Evolutionary conservation across 2,329 filamentous ascomycete genomes (phyloP).

Genomic region (Claviceps paspali): DNA sequence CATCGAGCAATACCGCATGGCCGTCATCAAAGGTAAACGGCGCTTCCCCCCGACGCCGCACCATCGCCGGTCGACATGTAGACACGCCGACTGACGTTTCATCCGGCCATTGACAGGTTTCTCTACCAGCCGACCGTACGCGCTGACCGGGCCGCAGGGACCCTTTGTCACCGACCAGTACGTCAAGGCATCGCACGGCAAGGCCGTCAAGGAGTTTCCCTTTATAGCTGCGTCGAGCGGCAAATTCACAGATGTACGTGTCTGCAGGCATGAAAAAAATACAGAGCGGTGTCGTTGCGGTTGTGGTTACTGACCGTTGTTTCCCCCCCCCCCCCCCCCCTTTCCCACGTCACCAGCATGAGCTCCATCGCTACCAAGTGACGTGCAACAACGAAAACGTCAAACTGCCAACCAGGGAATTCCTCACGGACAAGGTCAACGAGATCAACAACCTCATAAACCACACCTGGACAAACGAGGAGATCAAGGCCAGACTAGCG

Average conservation of each 20-base stretch:
- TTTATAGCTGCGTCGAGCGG: constrained; percentile 85
- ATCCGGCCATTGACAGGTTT: constrained; percentile 43
- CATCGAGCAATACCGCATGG: constrained; percentile 72
- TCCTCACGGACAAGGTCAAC: constrained; percentile 55
- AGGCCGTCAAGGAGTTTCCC: constrained; percentile 69
- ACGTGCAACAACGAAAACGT: constrained; percentile 58
- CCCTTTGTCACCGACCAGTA: constrained; percentile 77
- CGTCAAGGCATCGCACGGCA: constrained; percentile 65
- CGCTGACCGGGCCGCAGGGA: constrained; percentile 63
- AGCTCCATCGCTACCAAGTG: constrained; percentile 69
- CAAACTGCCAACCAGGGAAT: constrained; percentile 56
- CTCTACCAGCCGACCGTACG: constrained; percentile 64
- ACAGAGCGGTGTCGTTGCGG: no score
- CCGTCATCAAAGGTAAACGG: constrained; percentile 76
- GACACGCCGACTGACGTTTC: background rate
- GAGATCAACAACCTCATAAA: constrained; percentile 69
- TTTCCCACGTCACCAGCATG: constrained; percentile 37
- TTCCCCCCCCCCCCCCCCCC: no score
- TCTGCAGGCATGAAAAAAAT: no score
- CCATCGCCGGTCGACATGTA: no score
- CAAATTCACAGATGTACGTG: constrained; percentile 58
- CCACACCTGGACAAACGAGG: constrained; percentile 67
- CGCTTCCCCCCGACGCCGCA: no score
- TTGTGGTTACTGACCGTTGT: no score
- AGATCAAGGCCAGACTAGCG: constrained; percentile 65